phyloP scores from a whole-genome alignment of 495 filamentous ascomycete genomes.

The Xylaria palmicola region DNA sequence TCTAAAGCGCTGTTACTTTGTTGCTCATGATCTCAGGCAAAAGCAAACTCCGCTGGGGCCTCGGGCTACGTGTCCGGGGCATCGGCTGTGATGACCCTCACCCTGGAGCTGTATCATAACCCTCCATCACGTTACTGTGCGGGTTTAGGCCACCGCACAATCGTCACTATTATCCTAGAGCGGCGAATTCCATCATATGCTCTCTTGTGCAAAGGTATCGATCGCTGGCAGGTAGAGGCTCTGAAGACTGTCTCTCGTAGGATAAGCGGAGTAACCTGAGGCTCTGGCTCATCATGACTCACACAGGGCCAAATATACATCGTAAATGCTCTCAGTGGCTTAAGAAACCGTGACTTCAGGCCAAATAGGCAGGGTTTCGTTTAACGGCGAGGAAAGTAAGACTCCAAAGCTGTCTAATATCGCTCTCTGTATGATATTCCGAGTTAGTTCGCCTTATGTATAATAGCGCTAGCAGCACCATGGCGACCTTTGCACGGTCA shows the following conservation, averaged over 20 bases:
- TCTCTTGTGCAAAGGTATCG: not conserved
- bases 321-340: too few relatives aligned
- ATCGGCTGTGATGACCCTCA: not conserved
- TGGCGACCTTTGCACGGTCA: not conserved
- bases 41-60: not conserved
- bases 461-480: not conserved
- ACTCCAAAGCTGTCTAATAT: constrained; percentile 58
- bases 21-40: not conserved
- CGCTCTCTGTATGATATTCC: constrained; percentile 36
- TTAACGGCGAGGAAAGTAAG: constrained; percentile 56
- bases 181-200: not conserved
- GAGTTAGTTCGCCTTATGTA: not conserved
- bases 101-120: not conserved
- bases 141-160: not conserved
- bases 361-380: constrained; percentile 33
- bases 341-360: not conserved
- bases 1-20: not conserved
- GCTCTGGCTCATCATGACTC: not conserved
- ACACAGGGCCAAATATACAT: not conserved
- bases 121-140: not conserved
- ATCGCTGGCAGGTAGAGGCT: too few relatives aligned
- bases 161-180: not conserved
- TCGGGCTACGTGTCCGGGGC: not conserved
- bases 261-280: not conserved
- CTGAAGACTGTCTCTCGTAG: not conserved